phyloP scores from a whole-genome alignment of 257 asterid genomes.

The Capsicum baccatum region DNA sequence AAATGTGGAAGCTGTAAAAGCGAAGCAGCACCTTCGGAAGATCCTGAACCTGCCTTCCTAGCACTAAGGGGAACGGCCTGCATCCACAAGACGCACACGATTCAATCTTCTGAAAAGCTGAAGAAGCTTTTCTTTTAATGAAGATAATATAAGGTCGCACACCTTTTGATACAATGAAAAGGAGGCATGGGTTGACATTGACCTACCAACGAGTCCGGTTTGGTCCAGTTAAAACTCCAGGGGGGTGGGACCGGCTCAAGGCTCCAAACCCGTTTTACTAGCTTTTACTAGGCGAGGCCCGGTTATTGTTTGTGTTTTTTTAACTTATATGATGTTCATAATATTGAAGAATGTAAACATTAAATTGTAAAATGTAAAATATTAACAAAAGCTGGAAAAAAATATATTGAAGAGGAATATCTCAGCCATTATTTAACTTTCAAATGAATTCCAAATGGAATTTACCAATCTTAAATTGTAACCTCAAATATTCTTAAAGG shows the following conservation, averaged over 20 bases:
- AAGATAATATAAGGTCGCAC: neutral
- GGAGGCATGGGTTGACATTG: neutral
- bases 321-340: constrained; percentile 1
- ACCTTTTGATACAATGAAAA: neutral
- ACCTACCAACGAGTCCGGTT: neutral
- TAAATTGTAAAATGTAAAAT: neutral
- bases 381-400: neutral
- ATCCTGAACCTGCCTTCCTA: constrained; percentile 73
- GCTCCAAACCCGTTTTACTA: neutral
- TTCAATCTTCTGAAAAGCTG: constrained; percentile 22
- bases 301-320: neutral
- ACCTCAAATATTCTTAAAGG: neutral
- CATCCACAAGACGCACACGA: constrained; percentile 33
- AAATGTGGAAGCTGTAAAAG: constrained; percentile 95
- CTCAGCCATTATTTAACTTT: neutral
- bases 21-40: constrained; percentile 72
- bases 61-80: constrained; percentile 93
- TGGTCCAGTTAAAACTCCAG: neutral
- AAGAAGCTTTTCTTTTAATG: constrained; percentile 25
- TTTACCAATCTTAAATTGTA: neutral
- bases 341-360: neutral
- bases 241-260: neutral
- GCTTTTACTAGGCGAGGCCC: neutral
- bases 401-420: constrained; percentile 5
- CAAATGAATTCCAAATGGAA: neutral